A percentile compares a stretch with the other conserved stretches of the same genome.
phyloP scores from a whole-genome alignment of 2,329 filamentous ascomycete species.

The Monosporascus sp. region DNA sequence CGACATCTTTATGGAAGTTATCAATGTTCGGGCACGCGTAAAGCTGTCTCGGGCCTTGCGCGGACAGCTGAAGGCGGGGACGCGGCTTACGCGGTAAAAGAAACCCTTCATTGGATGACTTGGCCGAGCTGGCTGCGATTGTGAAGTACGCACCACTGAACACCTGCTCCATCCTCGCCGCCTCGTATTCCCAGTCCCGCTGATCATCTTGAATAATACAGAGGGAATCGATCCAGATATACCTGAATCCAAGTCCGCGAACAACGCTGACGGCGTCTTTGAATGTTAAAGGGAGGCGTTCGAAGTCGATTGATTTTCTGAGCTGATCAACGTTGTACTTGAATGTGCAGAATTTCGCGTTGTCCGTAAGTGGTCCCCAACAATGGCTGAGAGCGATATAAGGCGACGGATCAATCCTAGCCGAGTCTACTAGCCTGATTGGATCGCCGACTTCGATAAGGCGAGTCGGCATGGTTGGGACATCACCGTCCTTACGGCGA shows the following conservation, averaged over 20 bases:
- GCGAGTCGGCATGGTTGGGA: slow-evolving; percentile 4
- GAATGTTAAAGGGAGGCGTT: slow-evolving; percentile 2
- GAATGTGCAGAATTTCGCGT: background rate
- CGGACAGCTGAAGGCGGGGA: background rate
- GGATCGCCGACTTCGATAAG: slow-evolving; percentile 1
- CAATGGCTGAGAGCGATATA: slow-evolving; percentile 7
- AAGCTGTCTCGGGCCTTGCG: background rate
- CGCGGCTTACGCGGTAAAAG: background rate
- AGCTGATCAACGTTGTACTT: background rate
- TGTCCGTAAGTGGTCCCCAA: slow-evolving; percentile 1
- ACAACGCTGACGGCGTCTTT: background rate
- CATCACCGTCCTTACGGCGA: background rate
- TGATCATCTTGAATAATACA: no score
- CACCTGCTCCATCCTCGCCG: background rate
- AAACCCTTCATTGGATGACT: background rate
- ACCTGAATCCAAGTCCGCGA: background rate
- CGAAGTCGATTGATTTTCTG: slow-evolving; percentile 1
- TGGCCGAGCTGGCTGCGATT: background rate
- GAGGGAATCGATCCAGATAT: background rate
- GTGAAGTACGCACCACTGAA: background rate
- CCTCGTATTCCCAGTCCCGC: background rate
- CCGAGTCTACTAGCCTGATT: background rate
- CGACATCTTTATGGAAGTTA: slow-evolving; percentile 17
- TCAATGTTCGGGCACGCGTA: slow-evolving; percentile 9
- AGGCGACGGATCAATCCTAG: background rate